Evolutionary conservation across 768 basidiomycete species (phyloP), one percentile per base, ranked within the genome.

Genomic region (Suillus tomentosus): DNA sequence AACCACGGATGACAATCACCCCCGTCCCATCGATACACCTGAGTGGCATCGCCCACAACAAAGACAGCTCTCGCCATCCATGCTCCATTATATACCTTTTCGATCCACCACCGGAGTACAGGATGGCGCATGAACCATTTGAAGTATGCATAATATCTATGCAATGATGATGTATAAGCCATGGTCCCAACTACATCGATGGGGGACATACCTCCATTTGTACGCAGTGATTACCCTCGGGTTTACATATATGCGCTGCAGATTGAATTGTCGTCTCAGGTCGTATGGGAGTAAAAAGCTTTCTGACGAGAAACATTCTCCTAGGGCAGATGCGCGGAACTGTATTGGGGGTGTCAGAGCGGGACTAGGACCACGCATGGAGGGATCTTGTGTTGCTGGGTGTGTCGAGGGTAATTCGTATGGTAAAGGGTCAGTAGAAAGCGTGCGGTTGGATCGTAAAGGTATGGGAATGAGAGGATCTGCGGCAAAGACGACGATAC

Each of bases 231-330:
- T 68, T 34, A 80, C 80, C 47, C 76, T 76, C 40, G 80, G 76
- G 66, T 81, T 80, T 45, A 75, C 70, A 62, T 70, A 77, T 42
- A 81, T 77, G 19, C 73, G 70, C 60, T 77, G 69, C 66, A 81
- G 56, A 19, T 73, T 74, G 62, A 79, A 79, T 64, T 76, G 48
- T 5, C 81, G 76, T 57, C 81, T 72, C 19, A 81, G 63, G 61
- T 82, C 81, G 67, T 82, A 81, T 9, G 80, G 80, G 1, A 82
- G 66, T 57, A 77, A 61, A 71, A 80, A 82, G 1, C 72, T 78
- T 67, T 81, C 80, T 3, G 77, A 79, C 56, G 74, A 75, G 67
- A 72, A 79, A 65, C 78, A 79, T 64, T 75, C 74, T 13, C 64
- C 65, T 15, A 65, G 66, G 31, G 65, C 67, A 19, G 72, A 74